Evolutionary conservation across 2,329 filamentous ascomycete species (phyloP).

Genomic region (Arthrocladium fulminans): DNA sequence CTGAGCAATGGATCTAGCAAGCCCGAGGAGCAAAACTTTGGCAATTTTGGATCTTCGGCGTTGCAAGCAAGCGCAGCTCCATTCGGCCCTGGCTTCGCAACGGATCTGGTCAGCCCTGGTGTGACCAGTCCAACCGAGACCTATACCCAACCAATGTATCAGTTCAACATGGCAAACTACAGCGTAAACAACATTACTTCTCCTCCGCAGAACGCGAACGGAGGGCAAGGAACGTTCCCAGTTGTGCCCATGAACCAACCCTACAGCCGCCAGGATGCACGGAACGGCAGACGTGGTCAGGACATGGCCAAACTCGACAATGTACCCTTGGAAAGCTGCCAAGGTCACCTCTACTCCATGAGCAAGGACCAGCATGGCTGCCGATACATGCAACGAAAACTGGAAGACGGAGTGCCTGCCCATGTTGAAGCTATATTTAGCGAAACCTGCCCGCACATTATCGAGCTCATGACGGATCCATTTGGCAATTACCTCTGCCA

Average conservation of each 20-base stretch:
- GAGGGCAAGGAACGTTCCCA: conserved; percentile 37
- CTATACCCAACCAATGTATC: conserved; percentile 40
- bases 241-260: background rate
- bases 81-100: conserved; percentile 58
- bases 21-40: conserved; percentile 16
- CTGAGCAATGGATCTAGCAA: conserved; percentile 27
- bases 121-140: conserved; percentile 29
- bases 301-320: conserved; percentile 65
- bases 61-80: conserved; percentile 72
- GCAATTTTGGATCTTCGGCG: conserved; percentile 11
- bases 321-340: conserved; percentile 68
- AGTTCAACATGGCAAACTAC: conserved; percentile 27
- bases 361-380: conserved; percentile 99
- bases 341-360: conserved; percentile 74
- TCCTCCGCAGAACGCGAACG: conserved; percentile 35
- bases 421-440: conserved; percentile 88
- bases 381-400: conserved; percentile 91
- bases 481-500: conserved; percentile 99
- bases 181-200: conserved; percentile 19
- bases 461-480: conserved; percentile 97
- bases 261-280: conserved; percentile 37
- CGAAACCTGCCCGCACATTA: conserved; percentile 86
- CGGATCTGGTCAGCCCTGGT: conserved; percentile 27
- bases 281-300: conserved; percentile 50
- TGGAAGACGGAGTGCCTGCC: conserved; percentile 78